Evolutionary conservation across 306 rosid genomes (phyloP).

Genomic region (Mimosa pudica): DNA sequence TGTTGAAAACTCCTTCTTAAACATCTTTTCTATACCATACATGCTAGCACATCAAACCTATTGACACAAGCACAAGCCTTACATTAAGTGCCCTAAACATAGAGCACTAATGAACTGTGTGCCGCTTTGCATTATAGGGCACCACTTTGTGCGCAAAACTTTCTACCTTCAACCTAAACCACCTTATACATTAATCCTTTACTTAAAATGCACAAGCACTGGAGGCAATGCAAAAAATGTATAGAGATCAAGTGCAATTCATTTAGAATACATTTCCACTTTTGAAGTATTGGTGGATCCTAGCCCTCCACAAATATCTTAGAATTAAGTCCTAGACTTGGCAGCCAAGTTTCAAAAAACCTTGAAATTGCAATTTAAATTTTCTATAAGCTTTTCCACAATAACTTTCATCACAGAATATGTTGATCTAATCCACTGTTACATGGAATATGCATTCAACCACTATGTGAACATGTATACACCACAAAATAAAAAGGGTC

Average conservation of each 20-base stretch:
- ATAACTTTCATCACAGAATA: slow-evolving; percentile 33
- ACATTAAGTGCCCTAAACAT: slow-evolving; percentile 7
- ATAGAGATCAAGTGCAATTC: neutral
- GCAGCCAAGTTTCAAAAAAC: neutral
- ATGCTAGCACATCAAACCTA: neutral
- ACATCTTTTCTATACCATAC: neutral
- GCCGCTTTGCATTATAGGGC: slow-evolving; percentile 17
- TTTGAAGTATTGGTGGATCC: neutral
- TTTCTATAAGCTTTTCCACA: slow-evolving; percentile 28
- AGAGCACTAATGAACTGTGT: slow-evolving; percentile 24
- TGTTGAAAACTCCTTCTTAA: neutral
- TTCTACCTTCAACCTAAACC: slow-evolving; percentile 29
- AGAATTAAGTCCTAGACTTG: neutral
- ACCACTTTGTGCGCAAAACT: slow-evolving; percentile 11
- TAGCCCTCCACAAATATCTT: neutral
- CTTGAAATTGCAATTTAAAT: neutral
- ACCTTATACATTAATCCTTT: neutral
- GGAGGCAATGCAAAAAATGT: neutral
- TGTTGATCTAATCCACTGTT: slow-evolving; percentile 2
- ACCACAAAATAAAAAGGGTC: neutral
- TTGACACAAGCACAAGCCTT: neutral
- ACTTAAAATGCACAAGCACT: neutral
- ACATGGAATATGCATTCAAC: slow-evolving; percentile 24
- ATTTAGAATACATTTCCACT: neutral
- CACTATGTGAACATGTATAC: slow-evolving; percentile 6